Evolutionary conservation across 148 eudicot genomes (phyloP).

Genomic region (Cornus controversa): DNA sequence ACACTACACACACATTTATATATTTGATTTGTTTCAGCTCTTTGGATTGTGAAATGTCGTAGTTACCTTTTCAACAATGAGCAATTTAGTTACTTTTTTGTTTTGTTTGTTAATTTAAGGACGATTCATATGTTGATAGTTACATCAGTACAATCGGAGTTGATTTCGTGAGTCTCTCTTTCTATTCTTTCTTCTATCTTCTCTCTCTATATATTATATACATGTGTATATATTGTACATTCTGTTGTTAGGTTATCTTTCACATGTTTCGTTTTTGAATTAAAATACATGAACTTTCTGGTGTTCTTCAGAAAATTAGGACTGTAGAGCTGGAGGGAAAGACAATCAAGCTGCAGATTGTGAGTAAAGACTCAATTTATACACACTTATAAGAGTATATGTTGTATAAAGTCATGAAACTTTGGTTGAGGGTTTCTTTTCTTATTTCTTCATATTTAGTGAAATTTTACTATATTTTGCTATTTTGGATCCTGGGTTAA

Average conservation of each 20-base stretch:
- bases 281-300: not conserved
- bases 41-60: no score
- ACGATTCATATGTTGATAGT: slow-evolving; percentile 84
- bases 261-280: not conserved
- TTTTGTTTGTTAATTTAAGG: slow-evolving; percentile 38
- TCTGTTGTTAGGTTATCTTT: not conserved
- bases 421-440: not conserved
- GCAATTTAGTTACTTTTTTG: not conserved
- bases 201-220: not conserved
- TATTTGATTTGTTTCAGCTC: no score
- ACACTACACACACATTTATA: not conserved
- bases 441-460: not conserved
- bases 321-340: slow-evolving; percentile 87
- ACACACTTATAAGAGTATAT: not conserved
- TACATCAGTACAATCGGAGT: slow-evolving; percentile 93
- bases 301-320: slow-evolving; percentile 70
- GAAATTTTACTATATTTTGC: not conserved
- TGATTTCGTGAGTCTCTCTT: slow-evolving; percentile 66
- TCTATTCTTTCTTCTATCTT: not conserved
- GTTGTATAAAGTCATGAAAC: no score
- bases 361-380: slow-evolving; percentile 34
- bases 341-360: slow-evolving; percentile 90
- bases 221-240: not conserved
- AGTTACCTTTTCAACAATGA: not conserved
- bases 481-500: not conserved